phyloP scores from a whole-genome alignment of 352 stramenopile genomes.

The Pythium coloratum region DNA sequence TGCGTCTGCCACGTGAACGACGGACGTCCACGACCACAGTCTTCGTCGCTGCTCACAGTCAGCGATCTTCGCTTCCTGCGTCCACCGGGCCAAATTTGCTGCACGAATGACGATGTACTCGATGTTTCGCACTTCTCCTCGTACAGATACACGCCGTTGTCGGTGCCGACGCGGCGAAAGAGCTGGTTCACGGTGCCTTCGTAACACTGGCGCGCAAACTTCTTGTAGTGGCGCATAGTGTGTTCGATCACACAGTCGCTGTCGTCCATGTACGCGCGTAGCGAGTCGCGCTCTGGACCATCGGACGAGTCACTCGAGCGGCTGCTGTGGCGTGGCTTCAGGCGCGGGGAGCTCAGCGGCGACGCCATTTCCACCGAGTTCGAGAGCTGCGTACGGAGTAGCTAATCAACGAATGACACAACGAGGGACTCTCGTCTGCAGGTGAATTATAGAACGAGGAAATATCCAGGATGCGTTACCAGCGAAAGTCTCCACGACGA shows the following conservation, averaged over 20 bases:
- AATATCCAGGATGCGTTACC: no score
- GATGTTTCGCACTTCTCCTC: slow-evolving; percentile 34
- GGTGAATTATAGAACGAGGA: no score
- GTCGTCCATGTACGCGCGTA: slow-evolving; percentile 42
- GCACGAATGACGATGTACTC: slow-evolving; percentile 13
- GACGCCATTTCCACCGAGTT: neutral
- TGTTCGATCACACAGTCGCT: slow-evolving; percentile 59
- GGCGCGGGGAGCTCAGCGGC: slow-evolving; percentile 12
- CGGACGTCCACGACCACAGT: neutral
- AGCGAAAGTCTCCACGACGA: neutral
- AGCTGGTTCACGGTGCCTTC: slow-evolving; percentile 37
- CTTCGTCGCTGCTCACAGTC: slow-evolving; percentile 3
- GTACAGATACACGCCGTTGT: slow-evolving; percentile 54
- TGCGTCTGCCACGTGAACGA: slow-evolving; percentile 33
- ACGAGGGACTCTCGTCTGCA: neutral
- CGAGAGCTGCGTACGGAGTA: neutral
- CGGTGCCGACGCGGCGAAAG: slow-evolving; percentile 43
- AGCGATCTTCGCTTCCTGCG: slow-evolving; percentile 7
- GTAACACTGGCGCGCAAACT: slow-evolving; percentile 42
- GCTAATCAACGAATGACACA: neutral
- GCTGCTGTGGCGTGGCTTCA: slow-evolving; percentile 10
- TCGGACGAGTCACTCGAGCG: slow-evolving; percentile 12
- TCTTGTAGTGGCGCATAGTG: slow-evolving; percentile 49
- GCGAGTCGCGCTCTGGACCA: slow-evolving; percentile 7
- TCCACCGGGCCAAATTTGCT: slow-evolving; percentile 13